phyloP scores from a whole-genome alignment of 768 basidiomycete genomes.

The Phallus indusiatus region DNA sequence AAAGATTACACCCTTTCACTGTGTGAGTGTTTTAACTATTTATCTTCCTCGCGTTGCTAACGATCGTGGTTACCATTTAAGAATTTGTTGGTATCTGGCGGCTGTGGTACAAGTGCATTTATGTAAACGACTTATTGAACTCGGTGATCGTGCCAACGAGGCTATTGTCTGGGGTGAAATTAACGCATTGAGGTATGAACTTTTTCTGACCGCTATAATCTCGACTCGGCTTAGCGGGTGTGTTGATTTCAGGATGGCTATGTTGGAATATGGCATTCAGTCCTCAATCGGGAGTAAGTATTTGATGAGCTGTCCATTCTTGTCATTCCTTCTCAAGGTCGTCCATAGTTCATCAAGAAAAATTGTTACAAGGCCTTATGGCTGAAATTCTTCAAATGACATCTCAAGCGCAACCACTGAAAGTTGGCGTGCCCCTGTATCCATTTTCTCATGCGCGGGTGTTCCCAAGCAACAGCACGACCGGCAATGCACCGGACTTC shows the following conservation, averaged over 20 bases:
- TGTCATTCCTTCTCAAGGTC: background rate
- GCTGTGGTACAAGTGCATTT: slow-evolving; percentile 80
- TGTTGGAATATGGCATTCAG: slow-evolving; percentile 70
- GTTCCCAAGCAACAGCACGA: slow-evolving; percentile 39
- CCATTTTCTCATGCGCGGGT: slow-evolving; percentile 66
- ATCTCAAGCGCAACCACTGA: slow-evolving; percentile 67
- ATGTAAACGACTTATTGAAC: slow-evolving; percentile 80
- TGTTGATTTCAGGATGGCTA: slow-evolving; percentile 54
- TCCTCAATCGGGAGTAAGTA: slow-evolving; percentile 77
- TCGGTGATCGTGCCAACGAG: slow-evolving; percentile 64
- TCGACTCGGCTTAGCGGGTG: background rate
- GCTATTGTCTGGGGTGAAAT: slow-evolving; percentile 82
- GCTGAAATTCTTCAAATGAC: slow-evolving; percentile 77
- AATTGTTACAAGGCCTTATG: slow-evolving; percentile 75
- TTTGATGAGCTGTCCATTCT: background rate
- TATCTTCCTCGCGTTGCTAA: background rate
- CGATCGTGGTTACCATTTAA: background rate
- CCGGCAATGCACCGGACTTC: slow-evolving; percentile 18
- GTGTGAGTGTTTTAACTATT: slow-evolving; percentile 19
- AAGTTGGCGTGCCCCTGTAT: slow-evolving; percentile 72
- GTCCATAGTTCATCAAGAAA: slow-evolving; percentile 66
- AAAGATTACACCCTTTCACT: slow-evolving; percentile 72
- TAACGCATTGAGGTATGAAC: slow-evolving; percentile 60
- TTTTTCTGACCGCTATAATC: background rate
- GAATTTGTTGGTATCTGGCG: slow-evolving; percentile 83